Evolutionary conservation across 1,139 yeast species (phyloP), one percentile per base, ranked within the genome.

Genomic region (Nakaseomyces glabratus): DNA sequence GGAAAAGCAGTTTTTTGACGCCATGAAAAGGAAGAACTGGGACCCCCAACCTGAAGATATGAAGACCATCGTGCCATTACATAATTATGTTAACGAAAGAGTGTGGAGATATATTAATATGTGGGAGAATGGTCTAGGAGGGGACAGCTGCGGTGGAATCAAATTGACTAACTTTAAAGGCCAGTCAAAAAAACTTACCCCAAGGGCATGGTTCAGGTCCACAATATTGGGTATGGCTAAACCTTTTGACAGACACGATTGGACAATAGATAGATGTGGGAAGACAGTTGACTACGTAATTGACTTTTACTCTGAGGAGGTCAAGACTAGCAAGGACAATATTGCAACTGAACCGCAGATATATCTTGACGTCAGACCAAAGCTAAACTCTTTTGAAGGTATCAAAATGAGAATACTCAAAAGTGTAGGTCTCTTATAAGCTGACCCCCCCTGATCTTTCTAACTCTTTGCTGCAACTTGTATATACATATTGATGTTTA

Each of bases 221-320:
- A 62, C 71, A 46, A 52, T 82, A 21, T 52, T 77, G 40, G 85
- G 95, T 0, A 68, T 71, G 42, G 75, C 74, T 35, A 71, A 71
- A 43, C 98, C 98, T 0, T 90, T 90, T 61, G 98, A 90, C 60
- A 71, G 98, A 49, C 98, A 90, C 56, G 98, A 90, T 60, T 90
- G 98, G 98, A 65, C 71, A 9, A 70, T 90, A n/a, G 78, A 82
- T 51, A 66, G 97, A 36, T 84, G 96, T 58, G 97, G 97, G 2
- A 70, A 65, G 11, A 70, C 71, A 36, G 71, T 90, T 12, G 95
- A 86, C 36, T 90, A 90, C 50, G 96, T 90, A 30, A 88, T 90
- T 52, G 98, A 90, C 57, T 90, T 85, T 56, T 90, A 90, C 58
- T 61, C 80, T 10, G 70, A 69, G 37, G 71, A 73, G 2, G 18